phyloP scores from a whole-genome alignment of 441 rosid species.

The Cnidoscolus chayamansa region DNA sequence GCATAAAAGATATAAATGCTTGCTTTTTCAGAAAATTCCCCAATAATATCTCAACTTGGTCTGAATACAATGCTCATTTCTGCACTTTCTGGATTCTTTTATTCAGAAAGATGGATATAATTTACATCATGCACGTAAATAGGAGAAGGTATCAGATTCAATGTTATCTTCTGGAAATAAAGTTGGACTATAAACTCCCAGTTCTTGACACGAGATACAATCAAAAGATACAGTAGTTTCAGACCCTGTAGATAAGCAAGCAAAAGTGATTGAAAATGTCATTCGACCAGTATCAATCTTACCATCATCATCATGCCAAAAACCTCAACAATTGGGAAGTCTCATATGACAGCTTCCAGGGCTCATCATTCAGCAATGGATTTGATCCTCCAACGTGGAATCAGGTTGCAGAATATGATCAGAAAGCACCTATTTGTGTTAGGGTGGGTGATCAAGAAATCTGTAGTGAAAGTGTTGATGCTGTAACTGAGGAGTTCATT shows the following conservation, averaged over 20 bases:
- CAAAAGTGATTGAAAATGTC: conserved; percentile 21
- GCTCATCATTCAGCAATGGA: conserved; percentile 3
- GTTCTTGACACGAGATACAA: not conserved
- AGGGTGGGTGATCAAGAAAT: conserved; percentile 6
- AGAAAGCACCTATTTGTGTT: not conserved
- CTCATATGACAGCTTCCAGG: conserved; percentile 6
- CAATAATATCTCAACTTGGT: conserved; percentile 2
- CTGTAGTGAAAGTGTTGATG: conserved; percentile 37
- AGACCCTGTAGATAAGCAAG: not conserved
- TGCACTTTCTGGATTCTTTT: conserved; percentile 11
- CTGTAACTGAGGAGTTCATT: conserved; percentile 62
- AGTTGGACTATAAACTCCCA: conserved; percentile 24
- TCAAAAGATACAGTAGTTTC: not conserved
- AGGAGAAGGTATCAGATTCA: conserved; percentile 37
- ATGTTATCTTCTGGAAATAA: conserved; percentile 24
- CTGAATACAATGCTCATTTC: not conserved
- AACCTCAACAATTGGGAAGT: conserved; percentile 12
- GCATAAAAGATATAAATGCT: not conserved
- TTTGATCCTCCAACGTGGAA: conserved; percentile 9
- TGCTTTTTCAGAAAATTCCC: conserved; percentile 3
- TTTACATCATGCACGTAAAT: not conserved
- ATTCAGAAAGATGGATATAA: conserved; percentile 8
- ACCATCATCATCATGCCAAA: conserved; percentile 15
- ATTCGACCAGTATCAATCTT: not conserved
- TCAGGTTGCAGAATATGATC: not conserved